Base-by-base conservation (phyloP, 306 rosid genomes). In the Medicago ruthenica region DNA sequence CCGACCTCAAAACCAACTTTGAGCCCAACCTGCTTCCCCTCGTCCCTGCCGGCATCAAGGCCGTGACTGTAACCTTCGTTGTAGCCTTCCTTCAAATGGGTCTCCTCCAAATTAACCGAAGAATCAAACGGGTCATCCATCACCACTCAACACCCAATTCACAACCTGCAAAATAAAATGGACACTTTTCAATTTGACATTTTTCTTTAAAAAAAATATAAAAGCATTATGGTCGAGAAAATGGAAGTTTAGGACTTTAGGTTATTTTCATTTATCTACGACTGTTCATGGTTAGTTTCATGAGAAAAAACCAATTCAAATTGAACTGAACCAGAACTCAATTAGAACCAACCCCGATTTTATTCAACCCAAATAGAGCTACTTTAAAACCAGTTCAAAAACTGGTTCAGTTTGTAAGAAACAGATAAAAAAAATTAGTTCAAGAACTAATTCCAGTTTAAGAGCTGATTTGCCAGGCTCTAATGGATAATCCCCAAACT, bases 1-100 rank as follows among this genome's bases (percentile, higher is more conserved):
- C 93, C 97, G 14, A 78, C 76, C 87, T 93, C 91, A 71, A 93
- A 93, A 1, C 97, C 98, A 20, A 75, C 57, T 51, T 89, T 91
- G 9, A 91, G 90, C 51, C 98, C 98, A 12, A 89, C 92, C 48
- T 87, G 89, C 48, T 67, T 42, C 1, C 73, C 91, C 60, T 93
- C 98, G 6, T 86, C 90, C 74, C 77, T 87, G 68, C 96, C 96
- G 1, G 79, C 8, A 17, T 63, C n/a, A 11, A 89, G 81, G 10
- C 97, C 97, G 1, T 89, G 75, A 2, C 62, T 60, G 80, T 88
- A 78, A 58, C 91, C 97, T 27, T 93, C 92, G 6, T 87, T 79
- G 34, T 83, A 87, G 51, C 97, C 98, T 84, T 88, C 86, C 76
- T 91, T 84, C 70, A 76, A 51, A 71, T 89, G 97, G 64, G 75